Percentiles rank a stretch among this genome's conserved stretches.
Conservation (phyloP, 2,329 filamentous ascomycete species). For the Aureobasidium mangrovei region DNA sequence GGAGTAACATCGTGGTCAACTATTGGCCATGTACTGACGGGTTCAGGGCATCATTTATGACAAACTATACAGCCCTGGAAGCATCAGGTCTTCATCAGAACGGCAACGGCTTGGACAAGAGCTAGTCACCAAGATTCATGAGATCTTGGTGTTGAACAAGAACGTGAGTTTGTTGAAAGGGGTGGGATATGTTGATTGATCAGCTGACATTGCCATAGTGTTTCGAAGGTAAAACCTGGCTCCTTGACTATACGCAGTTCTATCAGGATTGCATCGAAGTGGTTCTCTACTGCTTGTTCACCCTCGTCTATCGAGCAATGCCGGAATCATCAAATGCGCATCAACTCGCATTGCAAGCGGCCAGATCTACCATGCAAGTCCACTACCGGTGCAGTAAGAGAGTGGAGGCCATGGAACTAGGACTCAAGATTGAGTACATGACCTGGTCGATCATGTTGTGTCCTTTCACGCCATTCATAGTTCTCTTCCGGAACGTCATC, state of each 20-base stretch:
- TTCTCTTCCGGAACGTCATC: slow-evolving; percentile 40
- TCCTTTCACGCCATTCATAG: slow-evolving; percentile 52
- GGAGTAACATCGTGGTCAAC: background rate
- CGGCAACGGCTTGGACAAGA: slow-evolving; percentile 1
- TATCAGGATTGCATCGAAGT: slow-evolving; percentile 1
- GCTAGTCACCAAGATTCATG: background rate
- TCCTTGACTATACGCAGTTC: background rate
- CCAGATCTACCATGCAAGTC: slow-evolving; percentile 8
- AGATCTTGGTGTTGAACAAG: background rate
- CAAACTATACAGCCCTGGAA: slow-evolving; percentile 18
- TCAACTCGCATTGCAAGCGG: background rate
- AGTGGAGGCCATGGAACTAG: background rate
- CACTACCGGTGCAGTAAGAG: slow-evolving; percentile 1
- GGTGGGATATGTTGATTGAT: too few relatives aligned
- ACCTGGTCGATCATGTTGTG: slow-evolving; percentile 35
- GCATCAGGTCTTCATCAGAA: background rate
- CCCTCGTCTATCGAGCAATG: slow-evolving; percentile 11
- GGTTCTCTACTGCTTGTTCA: slow-evolving; percentile 10
- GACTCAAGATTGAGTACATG: background rate
- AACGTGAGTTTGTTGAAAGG: background rate
- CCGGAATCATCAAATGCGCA: background rate
- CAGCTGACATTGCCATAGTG: background rate
- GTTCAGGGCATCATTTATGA: slow-evolving; percentile 11
- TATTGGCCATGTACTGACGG: background rate
- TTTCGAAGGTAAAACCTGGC: background rate